Evolutionary conservation across 495 filamentous ascomycete genomes (phyloP), one percentile per base, ranked within the genome.

Genomic region (Neurospora intermedia): DNA sequence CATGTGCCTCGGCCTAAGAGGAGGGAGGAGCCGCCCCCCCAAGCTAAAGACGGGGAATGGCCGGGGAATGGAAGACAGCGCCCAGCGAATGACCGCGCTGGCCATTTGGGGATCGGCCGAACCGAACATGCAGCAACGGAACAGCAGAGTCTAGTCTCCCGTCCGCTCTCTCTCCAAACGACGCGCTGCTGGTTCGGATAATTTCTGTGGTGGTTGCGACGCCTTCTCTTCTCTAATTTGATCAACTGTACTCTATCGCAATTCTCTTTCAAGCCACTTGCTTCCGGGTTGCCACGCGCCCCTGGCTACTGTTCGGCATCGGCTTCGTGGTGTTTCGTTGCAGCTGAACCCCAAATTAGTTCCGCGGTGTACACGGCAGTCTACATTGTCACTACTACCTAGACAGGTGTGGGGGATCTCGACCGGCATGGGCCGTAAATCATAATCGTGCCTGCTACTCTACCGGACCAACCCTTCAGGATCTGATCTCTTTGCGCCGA

Each of bases 1-100:
- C 38, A 75, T 77, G 72, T 75, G 75, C 77, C 77, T 76, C 76
- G 77, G 77, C 74, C 43, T 74, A 78, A 76, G 69, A 41, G 7
- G 74, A 71, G 72, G 72, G 71, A 72, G 74, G 72, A 72, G 70
- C 42, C 54, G 54, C 4, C 35, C 35, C 35, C 35, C 35, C 4
- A 16, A 62, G 54, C 54, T 62, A 23, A 62, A 62, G 54, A 62
- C 54, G 54, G 54, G 54, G 54, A 62, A 62, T 62, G 54, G 54
- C 23, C 54, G 54, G 54, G 48, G 48, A 62, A 27, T 62, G 54
- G 54, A 15, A 66, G 27, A 66, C 54, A 9, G 54, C 23, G 54
- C 35, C 54, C 27, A 35, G 54, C 54, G 54, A 66, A 66, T 35
- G 54, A 66, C 54, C 54, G 54, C 27, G 27, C 54, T 66, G 54